A percentile compares a stretch with the other conserved stretches of the same genome.
phyloP scores from a whole-genome alignment of 352 stramenopile genomes.

The Pythium guiyangense region DNA sequence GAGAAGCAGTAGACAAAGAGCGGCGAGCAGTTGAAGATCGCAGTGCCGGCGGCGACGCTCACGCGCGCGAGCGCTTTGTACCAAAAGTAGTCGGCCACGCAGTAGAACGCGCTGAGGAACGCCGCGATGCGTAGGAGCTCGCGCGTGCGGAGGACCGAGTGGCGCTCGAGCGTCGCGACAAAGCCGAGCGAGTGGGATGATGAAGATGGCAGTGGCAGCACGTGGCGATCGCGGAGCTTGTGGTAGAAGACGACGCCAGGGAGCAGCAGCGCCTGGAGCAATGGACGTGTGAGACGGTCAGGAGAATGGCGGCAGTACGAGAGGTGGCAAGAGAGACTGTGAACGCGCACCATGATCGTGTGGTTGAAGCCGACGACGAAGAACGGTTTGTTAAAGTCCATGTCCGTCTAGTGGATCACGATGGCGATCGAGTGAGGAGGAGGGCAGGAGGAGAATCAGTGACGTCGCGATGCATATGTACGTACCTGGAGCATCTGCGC shows the following conservation, averaged over 20 bases:
- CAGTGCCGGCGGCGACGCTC: conserved; percentile 37
- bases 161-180: conserved; percentile 19
- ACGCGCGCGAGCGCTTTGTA: conserved; percentile 39
- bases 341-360: conserved; percentile 21
- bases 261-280: conserved; percentile 27
- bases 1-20: conserved; percentile 72
- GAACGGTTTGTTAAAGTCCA: no score
- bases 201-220: conserved; percentile 9
- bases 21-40: conserved; percentile 58
- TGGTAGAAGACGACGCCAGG: conserved; percentile 32
- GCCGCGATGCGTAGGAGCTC: conserved; percentile 29
- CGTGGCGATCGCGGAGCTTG: conserved; percentile 15
- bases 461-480: not conserved
- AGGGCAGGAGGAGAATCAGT: no score
- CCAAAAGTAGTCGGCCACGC: conserved; percentile 59
- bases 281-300: not conserved
- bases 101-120: conserved; percentile 42
- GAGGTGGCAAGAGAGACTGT: not conserved
- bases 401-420: no score
- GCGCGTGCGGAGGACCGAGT: conserved; percentile 27
- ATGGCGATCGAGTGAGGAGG: no score
- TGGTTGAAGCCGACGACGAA: no score
- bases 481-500: conserved; percentile 12
- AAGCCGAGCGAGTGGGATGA: conserved; percentile 8
- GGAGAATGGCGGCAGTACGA: not conserved